Conservation (phyloP, 2,329 filamentous ascomycete species). For the Alternaria brassicae region DNA sequence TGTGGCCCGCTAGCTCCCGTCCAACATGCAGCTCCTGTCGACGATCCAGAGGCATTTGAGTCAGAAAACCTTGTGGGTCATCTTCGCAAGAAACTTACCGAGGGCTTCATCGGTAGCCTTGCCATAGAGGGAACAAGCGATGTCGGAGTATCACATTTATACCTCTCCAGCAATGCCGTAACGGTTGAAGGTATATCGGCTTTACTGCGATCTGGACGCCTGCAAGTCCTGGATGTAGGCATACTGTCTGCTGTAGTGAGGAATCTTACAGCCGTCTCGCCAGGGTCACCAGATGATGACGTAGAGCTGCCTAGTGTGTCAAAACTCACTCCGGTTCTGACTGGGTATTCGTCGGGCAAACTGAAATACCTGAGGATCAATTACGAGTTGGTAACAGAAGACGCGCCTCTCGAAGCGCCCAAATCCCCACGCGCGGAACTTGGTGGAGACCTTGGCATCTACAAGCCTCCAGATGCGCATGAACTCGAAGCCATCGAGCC, state of each 20-base stretch:
- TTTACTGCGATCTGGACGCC: constrained; percentile 58
- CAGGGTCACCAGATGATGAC: constrained; percentile 18
- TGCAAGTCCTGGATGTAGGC: constrained; percentile 65
- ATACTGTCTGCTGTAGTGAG: constrained; percentile 48
- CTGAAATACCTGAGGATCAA: constrained; percentile 64
- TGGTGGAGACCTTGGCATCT: constrained; percentile 27
- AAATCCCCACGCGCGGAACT: constrained; percentile 38
- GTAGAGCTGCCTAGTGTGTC: constrained; percentile 58
- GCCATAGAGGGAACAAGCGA: constrained; percentile 63
- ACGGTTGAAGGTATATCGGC: constrained; percentile 64
- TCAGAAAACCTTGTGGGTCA: constrained; percentile 61
- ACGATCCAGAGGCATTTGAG: constrained; percentile 40
- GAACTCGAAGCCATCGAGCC: constrained; percentile 35
- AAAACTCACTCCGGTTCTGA: constrained; percentile 61
- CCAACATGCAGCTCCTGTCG: constrained; percentile 41
- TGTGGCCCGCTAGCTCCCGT: constrained; percentile 31
- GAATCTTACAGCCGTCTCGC: constrained; percentile 8
- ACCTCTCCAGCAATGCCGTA: constrained; percentile 63
- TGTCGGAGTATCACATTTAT: constrained; percentile 66
- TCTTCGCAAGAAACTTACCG: constrained; percentile 51
- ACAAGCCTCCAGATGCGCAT: constrained; percentile 29
- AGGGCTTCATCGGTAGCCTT: constrained; percentile 58
- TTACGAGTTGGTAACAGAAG: constrained; percentile 61
- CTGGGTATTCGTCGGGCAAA: constrained; percentile 55
- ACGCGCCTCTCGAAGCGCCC: constrained; percentile 32